Evolutionary conservation across 1,139 yeast species (phyloP).

Genomic region (Lodderomyces oxycetoniae): DNA sequence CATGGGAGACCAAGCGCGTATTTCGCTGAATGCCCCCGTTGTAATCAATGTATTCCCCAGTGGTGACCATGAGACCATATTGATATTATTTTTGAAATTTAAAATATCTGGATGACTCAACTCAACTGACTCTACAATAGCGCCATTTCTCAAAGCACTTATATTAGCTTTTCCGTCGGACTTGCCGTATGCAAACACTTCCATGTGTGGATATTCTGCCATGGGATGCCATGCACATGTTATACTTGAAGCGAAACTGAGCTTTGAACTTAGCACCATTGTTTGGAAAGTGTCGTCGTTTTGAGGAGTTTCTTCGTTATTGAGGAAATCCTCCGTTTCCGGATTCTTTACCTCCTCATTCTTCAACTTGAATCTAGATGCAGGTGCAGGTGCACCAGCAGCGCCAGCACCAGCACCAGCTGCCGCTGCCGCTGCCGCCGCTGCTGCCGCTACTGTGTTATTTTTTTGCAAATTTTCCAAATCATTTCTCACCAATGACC

Average conservation of each 20-base stretch:
- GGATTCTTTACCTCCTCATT: slow-evolving; percentile 13
- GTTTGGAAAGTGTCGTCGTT: slow-evolving; percentile 20
- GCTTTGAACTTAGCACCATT: slow-evolving; percentile 18
- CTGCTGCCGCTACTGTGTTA: slow-evolving; percentile 8
- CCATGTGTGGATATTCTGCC: no score
- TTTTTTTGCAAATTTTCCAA: slow-evolving; percentile 11
- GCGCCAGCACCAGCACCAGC: background rate
- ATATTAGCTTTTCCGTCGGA: slow-evolving; percentile 33
- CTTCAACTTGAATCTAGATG: slow-evolving; percentile 17
- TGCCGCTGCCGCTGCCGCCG: slow-evolving; percentile 6
- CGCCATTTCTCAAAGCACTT: slow-evolving; percentile 27
- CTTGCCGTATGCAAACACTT: slow-evolving; percentile 39
- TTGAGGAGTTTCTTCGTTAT: slow-evolving; percentile 7
- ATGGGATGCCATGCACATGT: slow-evolving; percentile 40
- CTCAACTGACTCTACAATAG: slow-evolving; percentile 32
- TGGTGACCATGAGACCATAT: slow-evolving; percentile 60
- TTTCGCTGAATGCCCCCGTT: slow-evolving; percentile 58
- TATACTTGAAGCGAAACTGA: slow-evolving; percentile 27
- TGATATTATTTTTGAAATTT: slow-evolving; percentile 25
- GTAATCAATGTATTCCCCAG: slow-evolving; percentile 54
- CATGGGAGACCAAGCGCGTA: slow-evolving; percentile 64
- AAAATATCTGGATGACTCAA: slow-evolving; percentile 30
- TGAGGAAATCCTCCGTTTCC: slow-evolving; percentile 6
- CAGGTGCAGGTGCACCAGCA: no score
- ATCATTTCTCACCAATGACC: slow-evolving; percentile 28